Conservation (phyloP, 331 rosid species). For the Saraca asoca region DNA sequence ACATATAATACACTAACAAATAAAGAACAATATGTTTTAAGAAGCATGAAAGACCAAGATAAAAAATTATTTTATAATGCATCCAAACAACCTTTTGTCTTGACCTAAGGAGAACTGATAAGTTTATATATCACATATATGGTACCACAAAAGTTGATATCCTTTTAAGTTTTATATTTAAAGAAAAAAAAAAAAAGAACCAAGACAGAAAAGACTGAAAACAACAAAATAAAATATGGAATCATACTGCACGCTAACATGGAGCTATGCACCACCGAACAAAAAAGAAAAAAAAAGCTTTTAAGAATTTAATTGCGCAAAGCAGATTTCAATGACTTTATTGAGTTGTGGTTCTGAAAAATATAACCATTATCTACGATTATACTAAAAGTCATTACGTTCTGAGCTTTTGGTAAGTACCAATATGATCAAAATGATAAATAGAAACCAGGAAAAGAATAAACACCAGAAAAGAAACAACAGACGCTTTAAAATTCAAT, state of each 20-base stretch:
- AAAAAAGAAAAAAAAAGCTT: not conserved
- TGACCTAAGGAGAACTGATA: not conserved
- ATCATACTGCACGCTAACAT: constrained; percentile 9
- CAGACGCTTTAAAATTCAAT: not conserved
- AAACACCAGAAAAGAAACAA: not conserved
- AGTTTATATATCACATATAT: not conserved
- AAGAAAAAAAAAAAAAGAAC: constrained; percentile 9
- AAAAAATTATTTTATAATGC: too few species aligned
- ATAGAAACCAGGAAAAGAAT: not conserved
- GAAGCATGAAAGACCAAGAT: too few species aligned
- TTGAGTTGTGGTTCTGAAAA: not conserved
- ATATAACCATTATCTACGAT: not conserved
- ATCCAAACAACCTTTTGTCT: constrained; percentile 9
- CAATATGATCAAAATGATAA: not conserved
- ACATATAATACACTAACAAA: constrained; percentile 5
- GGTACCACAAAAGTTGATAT: constrained; percentile 14
- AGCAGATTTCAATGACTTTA: constrained; percentile 2
- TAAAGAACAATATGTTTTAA: not conserved
- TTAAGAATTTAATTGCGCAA: not conserved
- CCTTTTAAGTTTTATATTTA: constrained; percentile 28
- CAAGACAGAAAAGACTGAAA: constrained; percentile 15
- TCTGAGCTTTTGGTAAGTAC: not conserved
- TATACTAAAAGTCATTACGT: not conserved
- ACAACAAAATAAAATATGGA: not conserved
- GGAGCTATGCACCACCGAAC: not conserved